Base-by-base conservation (phyloP, 768 basidiomycete species). In the Rhizopogon vesiculosus region DNA sequence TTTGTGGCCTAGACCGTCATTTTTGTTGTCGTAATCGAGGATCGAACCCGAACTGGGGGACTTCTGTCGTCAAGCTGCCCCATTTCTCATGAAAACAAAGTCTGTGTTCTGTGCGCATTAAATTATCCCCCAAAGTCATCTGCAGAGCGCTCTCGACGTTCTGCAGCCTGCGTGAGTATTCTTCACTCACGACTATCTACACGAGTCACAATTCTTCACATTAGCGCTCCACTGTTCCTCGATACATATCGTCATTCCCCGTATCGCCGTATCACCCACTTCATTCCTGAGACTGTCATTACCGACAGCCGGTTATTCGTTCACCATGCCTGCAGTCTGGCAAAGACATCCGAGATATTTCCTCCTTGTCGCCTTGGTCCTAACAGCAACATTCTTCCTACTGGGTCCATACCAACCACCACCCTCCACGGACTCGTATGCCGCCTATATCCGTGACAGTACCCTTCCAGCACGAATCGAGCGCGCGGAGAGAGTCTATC, bases 331-430 rank as follows among this genome's bases (percentile, higher is more conserved):
- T 38, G 53, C 48, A 28, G 53, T 59, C 31, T 73, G 72, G 70
- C 65, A 71, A 55, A 74, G 80, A 55, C 81, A 84, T 64, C 82
- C 82, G 29, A 77, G 80, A 60, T 84, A 83, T 67, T 66, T 73
- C 55, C 56, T 81, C 56, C 65, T 76, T 61, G 67, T 80, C 48
- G 66, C 74, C 38, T 45, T 75, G 55, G 67, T 74, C 41, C 72
- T 82, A 43, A 57, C 73, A 48, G 66, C 71, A 44, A 75, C 81
- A 18, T 65, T 81, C 64, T 79, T 78, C 62, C 62, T 84, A n/a
- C 73, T 82, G 54, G 66, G 69, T 51, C 71, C 74, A 29, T 70
- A 71, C 50, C 67, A 68, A 45, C 56, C 66, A 25, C 55, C 66
- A 12, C 62, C 66, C 39, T 61, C 63, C 31, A 40, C 55, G 8